Base-by-base conservation (phyloP, 164 flowering plant species). In the Tinospora cordifolia region DNA sequence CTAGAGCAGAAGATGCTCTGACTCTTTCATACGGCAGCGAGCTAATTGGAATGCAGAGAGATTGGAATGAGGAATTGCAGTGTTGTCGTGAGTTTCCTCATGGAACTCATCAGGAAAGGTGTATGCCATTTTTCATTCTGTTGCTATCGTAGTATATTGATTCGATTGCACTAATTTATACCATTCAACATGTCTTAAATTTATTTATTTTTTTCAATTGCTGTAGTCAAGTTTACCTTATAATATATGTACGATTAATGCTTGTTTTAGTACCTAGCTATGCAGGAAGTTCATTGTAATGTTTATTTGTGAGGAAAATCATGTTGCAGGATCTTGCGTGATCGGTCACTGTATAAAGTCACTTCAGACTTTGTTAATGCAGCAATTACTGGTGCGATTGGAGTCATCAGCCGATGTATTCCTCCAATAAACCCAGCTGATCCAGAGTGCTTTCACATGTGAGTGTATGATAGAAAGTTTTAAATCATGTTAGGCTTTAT, bases 371-470 rank as follows among this genome's bases (percentile, higher is more conserved):
- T 95, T 80, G 99, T 95, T 40, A 93, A 91, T 83, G 98, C 99
- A 27, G 99, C 99, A 49, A 82, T 81, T 44, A 91, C 77, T 78
- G 99, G 99, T 75, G 99, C 99, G 66, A 79, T 90, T 80, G 99
- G 98, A 73, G 99, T 95, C 72, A 95, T 95, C 70, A 88, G 81
- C 85, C 87, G 98, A 88, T 92, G 99, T 71, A 91, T 95, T 73
- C 99, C 98, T 6, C 98, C 99, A 6, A 95, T 95, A 60, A 95
- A 95, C 81, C 98, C 99, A 73, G 91, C 99, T 69, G 99, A 95
- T 83, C 99, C 99, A 25, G 99, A 95, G 84, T 92, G 99, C 84
- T 92, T 95, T 79, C 99, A 95, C 83, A 95, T 95, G 99, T 95
- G 67, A 90, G 99, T 85, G 3, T 27, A 63, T 8, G 49, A 36